These are phyloP conservation scores for Dorcoceras hygrometricum DNA, from an alignment of 257 asterid genomes.

Conservation along the genomic window DNA sequence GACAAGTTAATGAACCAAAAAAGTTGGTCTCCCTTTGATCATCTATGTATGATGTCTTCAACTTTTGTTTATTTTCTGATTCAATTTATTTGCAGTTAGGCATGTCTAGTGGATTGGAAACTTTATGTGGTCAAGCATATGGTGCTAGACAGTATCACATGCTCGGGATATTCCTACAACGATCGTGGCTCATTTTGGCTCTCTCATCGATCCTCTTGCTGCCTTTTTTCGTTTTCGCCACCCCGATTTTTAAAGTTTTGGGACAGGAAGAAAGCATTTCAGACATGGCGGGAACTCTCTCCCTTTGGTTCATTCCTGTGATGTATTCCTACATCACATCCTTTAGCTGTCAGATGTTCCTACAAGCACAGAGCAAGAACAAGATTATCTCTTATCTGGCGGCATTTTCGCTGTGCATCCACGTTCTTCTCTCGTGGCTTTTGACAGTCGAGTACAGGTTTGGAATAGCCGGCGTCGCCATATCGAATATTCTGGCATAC, in stretches of 20 bases:
- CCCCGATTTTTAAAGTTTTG: slow-evolving; percentile 53
- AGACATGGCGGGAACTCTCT: slow-evolving; percentile 41
- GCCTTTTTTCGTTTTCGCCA: slow-evolving; percentile 56
- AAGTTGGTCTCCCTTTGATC: too few relatives aligned
- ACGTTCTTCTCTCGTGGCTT: slow-evolving; percentile 61
- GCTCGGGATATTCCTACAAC: slow-evolving; percentile 77
- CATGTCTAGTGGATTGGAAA: slow-evolving; percentile 74
- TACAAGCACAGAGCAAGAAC: slow-evolving; percentile 83
- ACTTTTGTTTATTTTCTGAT: slow-evolving; percentile 54
- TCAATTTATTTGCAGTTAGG: slow-evolving; percentile 64
- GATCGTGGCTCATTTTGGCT: slow-evolving; percentile 65
- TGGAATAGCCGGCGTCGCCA: slow-evolving; percentile 63
- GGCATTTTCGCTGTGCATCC: slow-evolving; percentile 43
- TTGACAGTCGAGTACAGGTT: slow-evolving; percentile 42
- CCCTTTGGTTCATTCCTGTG: slow-evolving; percentile 58
- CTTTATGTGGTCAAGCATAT: slow-evolving; percentile 76
- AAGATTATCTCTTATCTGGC: slow-evolving; percentile 63
- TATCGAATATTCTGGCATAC: slow-evolving; percentile 53
- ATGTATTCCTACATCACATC: slow-evolving; percentile 48
- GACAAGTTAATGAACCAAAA: too few relatives aligned
- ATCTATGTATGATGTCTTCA: slow-evolving; percentile 69
- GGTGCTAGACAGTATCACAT: slow-evolving; percentile 75
- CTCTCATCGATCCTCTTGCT: slow-evolving; percentile 35
- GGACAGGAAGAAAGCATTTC: slow-evolving; percentile 62
- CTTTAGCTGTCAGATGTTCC: slow-evolving; percentile 72